Evolutionary conservation across 1,139 yeast genomes (phyloP).

Genomic region (Candida neerlandica): DNA sequence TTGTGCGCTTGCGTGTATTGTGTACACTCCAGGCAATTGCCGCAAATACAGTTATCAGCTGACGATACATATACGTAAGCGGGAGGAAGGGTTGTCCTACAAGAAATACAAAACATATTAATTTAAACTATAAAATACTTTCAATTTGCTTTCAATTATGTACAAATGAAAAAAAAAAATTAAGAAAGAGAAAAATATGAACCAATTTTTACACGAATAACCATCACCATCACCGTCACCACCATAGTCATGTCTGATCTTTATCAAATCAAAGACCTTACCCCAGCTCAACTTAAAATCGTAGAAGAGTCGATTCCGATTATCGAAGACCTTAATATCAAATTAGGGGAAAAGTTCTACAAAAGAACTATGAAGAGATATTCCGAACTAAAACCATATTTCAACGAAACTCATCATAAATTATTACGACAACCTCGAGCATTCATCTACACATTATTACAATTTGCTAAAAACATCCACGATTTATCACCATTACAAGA

Average conservation of each 20-base stretch:
- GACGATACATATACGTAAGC: too few species aligned
- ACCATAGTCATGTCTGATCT: constrained; percentile 4
- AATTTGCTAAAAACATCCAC: constrained; percentile 67
- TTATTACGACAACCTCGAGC: constrained; percentile 63
- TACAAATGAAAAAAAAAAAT: too few species aligned
- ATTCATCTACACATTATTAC: constrained; percentile 60
- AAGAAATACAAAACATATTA: too few species aligned
- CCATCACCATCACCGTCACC: background rate
- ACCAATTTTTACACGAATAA: too few species aligned
- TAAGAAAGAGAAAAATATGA: too few species aligned
- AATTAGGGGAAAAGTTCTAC: constrained; percentile 57
- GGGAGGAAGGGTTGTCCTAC: too few species aligned
- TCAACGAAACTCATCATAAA: constrained; percentile 61
- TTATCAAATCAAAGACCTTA: constrained; percentile 27
- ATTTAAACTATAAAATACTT: too few species aligned
- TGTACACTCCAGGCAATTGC: too few species aligned
- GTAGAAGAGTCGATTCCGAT: constrained; percentile 62
- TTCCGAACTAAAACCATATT: constrained; percentile 57
- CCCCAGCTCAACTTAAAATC: constrained; percentile 35
- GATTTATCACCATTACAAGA: constrained; percentile 55
- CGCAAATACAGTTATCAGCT: too few species aligned
- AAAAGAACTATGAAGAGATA: constrained; percentile 53
- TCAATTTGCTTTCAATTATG: too few species aligned
- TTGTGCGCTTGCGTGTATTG: too few species aligned
- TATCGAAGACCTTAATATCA: constrained; percentile 57